Evolutionary conservation across 2,329 filamentous ascomycete genomes (phyloP), one percentile per base, ranked within the genome.

Genomic region (Onygena corvina): DNA sequence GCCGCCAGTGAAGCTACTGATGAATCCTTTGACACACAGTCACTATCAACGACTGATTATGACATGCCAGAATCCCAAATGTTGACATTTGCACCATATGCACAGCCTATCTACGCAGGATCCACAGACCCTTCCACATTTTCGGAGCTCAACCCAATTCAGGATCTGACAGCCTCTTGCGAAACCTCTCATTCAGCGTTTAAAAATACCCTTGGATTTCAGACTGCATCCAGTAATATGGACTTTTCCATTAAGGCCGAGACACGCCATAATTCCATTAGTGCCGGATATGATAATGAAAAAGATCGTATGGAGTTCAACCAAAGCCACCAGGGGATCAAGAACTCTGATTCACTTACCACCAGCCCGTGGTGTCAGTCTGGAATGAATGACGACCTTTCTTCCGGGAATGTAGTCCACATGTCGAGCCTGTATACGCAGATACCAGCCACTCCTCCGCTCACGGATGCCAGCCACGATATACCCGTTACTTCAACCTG

Each of bases 191-290:
- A 68, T 40, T 53, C 67, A 59, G 61, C 64, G 48, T 63, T 61
- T 52, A 57, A 58, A 25, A 59, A 63, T 33, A 54, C 62, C 40
- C 65, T 66, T 53, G 65, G 67, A 50, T 67, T 66, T 54, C 62
- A 59, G 52, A 58, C 58, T 46, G 67, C 66, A 50, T 62, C 60
- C 53, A 61, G 64, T 50, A 57, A 67, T 44, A 60, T 69, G 59
- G 65, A 64, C 53, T 63, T 68, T 44, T 58, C 65, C 47, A 64
- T 64, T 63, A 66, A 68, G 51, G 65, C 67, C 64, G 66, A 68
- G 59, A 55, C 60, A 46, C 62, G 56, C 54, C 57, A 58, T 48
- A 60, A 62, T 38, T 60, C 61, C 55, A 59, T 57, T 46, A 51
- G 54, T 50, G 59, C 62, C 46, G 55, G 56, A 23, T 62, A 61